A percentile compares a stretch with the other conserved stretches of the same genome.
These are phyloP conservation scores for Fusarium avenaceum DNA, from an alignment of 2,329 filamentous ascomycete species.

Conservation along the genomic window DNA sequence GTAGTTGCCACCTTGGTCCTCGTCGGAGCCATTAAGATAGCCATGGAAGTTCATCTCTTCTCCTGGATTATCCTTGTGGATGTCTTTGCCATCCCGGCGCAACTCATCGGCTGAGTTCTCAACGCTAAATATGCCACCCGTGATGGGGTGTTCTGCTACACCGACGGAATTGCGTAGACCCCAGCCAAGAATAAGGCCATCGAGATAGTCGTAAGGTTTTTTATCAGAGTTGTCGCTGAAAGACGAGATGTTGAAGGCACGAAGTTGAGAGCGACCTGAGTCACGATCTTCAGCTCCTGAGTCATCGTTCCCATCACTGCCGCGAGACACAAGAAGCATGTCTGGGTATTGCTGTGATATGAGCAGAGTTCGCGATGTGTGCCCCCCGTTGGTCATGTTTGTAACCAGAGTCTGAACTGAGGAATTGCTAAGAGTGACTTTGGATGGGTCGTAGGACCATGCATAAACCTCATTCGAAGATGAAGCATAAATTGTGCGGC, in stretches of 20 bases:
- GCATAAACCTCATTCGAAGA: slow-evolving; percentile 69
- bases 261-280: slow-evolving; percentile 76
- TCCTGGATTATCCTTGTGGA: slow-evolving; percentile 77
- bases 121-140: slow-evolving; percentile 69
- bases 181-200: slow-evolving; percentile 71
- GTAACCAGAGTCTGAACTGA: slow-evolving; percentile 66
- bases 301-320: slow-evolving; percentile 75
- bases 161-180: slow-evolving; percentile 81
- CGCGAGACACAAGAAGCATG: slow-evolving; percentile 74
- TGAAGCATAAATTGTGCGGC: slow-evolving; percentile 69
- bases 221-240: slow-evolving; percentile 31
- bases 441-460: slow-evolving; percentile 73
- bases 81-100: slow-evolving; percentile 67
- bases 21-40: slow-evolving; percentile 59
- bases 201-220: slow-evolving; percentile 60
- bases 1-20: slow-evolving; percentile 66
- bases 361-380: slow-evolving; percentile 76
- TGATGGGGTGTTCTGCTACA: slow-evolving; percentile 71
- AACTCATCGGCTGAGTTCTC: slow-evolving; percentile 80
- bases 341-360: slow-evolving; percentile 67
- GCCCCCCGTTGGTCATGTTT: slow-evolving; percentile 73
- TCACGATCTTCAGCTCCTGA: slow-evolving; percentile 61
- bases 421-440: slow-evolving; percentile 58
- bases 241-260: slow-evolving; percentile 64
- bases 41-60: slow-evolving; percentile 83